These are phyloP conservation scores for Eutrema heterophyllum DNA, from an alignment of 345 rosid species.

Conservation along the genomic window DNA sequence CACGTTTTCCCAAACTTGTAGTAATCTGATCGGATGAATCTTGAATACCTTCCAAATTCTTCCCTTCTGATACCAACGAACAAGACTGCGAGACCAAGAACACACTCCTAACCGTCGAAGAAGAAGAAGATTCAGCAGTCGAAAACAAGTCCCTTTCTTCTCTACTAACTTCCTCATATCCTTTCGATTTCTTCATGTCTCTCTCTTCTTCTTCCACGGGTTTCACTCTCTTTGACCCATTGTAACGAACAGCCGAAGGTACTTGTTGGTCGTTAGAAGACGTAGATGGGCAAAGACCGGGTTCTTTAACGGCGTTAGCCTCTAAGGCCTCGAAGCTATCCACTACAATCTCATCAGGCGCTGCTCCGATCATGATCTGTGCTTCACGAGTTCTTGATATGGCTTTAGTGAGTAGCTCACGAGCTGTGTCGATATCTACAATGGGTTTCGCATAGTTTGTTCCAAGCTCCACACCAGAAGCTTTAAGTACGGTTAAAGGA, in stretches of 20 bases:
- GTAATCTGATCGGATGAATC: conserved; percentile 40
- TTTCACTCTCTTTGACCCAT: conserved; percentile 54
- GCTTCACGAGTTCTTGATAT: conserved; percentile 79
- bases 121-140: conserved; percentile 63
- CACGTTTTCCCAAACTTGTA: conserved; percentile 16
- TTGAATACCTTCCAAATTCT: conserved; percentile 35
- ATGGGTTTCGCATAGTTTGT: conserved; percentile 69
- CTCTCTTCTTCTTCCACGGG: conserved; percentile 33
- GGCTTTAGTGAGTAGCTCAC: conserved; percentile 57
- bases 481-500: conserved; percentile 53
- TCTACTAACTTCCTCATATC: conserved; percentile 16
- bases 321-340: conserved; percentile 55
- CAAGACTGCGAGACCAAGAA: conserved; percentile 60
- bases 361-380: conserved; percentile 46
- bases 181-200: conserved; percentile 14
- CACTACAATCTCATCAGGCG: conserved; percentile 53
- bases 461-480: conserved; percentile 72
- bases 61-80: conserved; percentile 42
- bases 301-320: conserved; percentile 39
- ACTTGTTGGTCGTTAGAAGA: conserved; percentile 85
- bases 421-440: conserved; percentile 61
- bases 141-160: conserved; percentile 55
- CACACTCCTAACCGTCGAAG: conserved; percentile 44
- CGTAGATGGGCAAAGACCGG: conserved; percentile 35
- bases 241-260: conserved; percentile 40